phyloP scores from a whole-genome alignment of 148 eudicot genomes.

The Gaultheria prostrata region DNA sequence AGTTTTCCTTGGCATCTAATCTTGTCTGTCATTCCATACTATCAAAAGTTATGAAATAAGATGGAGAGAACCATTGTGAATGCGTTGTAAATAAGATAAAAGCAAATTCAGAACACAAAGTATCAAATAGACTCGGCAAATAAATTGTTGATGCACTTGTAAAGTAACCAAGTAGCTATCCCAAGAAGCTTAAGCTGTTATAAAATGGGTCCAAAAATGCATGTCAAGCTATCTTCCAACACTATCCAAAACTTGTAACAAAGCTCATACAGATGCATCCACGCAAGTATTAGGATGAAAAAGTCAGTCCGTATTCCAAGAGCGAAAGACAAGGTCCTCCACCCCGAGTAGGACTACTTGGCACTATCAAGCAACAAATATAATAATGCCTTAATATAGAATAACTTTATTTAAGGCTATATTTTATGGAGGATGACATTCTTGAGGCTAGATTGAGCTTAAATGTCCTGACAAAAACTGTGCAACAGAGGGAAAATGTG shows the following conservation, averaged over 20 bases:
- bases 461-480: neutral
- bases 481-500: neutral
- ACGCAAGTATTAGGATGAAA: neutral
- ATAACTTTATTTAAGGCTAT: neutral
- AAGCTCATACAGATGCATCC: neutral
- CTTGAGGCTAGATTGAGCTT: neutral
- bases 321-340: neutral
- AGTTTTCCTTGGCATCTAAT: neutral
- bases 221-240: neutral
- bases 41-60: neutral
- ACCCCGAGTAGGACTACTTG: neutral
- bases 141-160: neutral
- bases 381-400: neutral
- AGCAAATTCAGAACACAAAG: neutral
- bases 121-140: neutral
- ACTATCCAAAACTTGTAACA: neutral
- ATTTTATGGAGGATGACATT: neutral
- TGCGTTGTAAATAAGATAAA: neutral
- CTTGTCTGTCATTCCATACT: neutral
- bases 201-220: neutral
- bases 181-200: neutral
- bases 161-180: neutral
- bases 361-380: neutral
- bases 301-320: neutral
- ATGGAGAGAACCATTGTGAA: neutral